phyloP scores from a whole-genome alignment of 2,329 filamentous ascomycete species.

The Colletotrichum lentis region DNA sequence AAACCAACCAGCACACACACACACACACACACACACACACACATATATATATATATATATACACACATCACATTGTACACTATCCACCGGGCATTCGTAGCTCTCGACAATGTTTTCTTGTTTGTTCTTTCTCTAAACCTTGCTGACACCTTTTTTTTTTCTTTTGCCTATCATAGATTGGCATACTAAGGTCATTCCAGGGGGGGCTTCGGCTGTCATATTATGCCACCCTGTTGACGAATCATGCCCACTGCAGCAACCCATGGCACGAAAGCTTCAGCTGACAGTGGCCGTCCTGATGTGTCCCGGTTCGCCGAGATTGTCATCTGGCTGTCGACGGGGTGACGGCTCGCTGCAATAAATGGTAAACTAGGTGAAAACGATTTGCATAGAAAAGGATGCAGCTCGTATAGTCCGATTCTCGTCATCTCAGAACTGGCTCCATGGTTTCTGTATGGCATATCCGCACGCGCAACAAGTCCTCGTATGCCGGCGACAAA shows the following conservation, averaged over 20 bases:
- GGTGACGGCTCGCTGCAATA: background rate
- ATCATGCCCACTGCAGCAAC: background rate
- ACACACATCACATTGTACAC: background rate
- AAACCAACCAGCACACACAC: background rate
- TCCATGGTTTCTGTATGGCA: background rate
- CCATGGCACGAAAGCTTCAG: background rate
- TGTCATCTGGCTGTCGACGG: no score
- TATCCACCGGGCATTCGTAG: no score
- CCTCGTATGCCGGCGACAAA: background rate
- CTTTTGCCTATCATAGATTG: constrained; percentile 4
- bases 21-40: background rate
- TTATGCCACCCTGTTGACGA: background rate
- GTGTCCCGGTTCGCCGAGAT: background rate
- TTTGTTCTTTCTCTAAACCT: background rate
- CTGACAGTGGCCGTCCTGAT: background rate
- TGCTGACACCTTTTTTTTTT: background rate
- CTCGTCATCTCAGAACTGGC: background rate
- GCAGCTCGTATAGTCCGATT: background rate
- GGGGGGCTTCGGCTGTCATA: background rate
- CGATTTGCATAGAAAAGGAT: background rate
- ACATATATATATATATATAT: background rate
- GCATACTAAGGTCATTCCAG: no score
- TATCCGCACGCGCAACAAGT: no score
- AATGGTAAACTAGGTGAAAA: background rate
- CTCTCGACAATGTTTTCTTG: constrained; percentile 13